Evolutionary conservation across 176 grass and related monocot genomes (phyloP).

Genomic region (Ensete glaucum): DNA sequence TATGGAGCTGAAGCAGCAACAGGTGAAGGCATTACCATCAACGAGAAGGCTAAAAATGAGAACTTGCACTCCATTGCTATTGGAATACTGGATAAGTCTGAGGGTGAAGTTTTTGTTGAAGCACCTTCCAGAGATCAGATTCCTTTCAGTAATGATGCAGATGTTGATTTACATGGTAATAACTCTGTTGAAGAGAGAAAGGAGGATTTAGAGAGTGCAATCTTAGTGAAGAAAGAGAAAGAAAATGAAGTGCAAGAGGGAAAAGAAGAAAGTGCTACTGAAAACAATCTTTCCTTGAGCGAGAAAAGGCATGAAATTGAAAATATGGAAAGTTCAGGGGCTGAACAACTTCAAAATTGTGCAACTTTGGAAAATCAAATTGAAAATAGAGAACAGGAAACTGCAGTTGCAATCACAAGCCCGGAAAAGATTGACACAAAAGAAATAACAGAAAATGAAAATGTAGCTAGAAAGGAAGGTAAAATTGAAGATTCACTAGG

Average conservation of each 20-base stretch:
- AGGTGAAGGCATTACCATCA: neutral
- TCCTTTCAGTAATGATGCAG: neutral
- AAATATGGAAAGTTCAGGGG: neutral
- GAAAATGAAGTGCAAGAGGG: neutral
- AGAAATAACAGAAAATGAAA: neutral
- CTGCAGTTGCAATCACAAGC: neutral
- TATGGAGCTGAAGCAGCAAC: neutral
- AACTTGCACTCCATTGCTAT: neutral
- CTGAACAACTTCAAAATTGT: neutral
- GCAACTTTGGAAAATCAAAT: neutral
- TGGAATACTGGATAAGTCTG: neutral
- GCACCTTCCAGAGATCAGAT: slow-evolving; percentile 5
- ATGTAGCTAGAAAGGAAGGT: neutral
- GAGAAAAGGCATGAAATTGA: neutral
- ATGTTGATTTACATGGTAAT: neutral
- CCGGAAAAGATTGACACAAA: neutral
- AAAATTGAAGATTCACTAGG: neutral
- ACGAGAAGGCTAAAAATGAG: neutral
- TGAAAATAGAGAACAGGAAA: neutral
- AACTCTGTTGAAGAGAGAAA: neutral
- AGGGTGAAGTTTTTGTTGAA: neutral
- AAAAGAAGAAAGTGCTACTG: neutral
- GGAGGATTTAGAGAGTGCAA: neutral
- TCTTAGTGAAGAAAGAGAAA: neutral
- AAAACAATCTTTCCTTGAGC: neutral